Evolutionary conservation across 306 rosid species (phyloP).

Genomic region (Casuarina glauca): DNA sequence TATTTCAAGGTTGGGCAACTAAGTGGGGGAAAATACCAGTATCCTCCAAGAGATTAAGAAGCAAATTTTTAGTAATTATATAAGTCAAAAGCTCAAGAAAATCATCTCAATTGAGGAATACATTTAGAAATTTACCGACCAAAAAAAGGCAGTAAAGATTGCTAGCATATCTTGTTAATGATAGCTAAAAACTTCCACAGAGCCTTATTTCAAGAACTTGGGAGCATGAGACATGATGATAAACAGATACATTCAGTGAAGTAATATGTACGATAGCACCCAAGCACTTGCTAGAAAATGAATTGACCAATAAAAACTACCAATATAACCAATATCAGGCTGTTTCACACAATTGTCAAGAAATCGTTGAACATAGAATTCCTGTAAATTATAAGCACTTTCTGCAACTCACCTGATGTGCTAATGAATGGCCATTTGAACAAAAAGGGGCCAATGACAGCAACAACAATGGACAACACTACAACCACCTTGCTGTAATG

Average conservation of each 20-base stretch:
- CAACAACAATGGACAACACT: slow-evolving; percentile 77
- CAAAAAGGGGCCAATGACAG: slow-evolving; percentile 81
- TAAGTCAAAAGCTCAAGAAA: neutral
- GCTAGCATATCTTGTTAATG: neutral
- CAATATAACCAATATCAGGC: neutral
- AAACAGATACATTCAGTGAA: neutral
- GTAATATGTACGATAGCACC: slow-evolving; percentile 7
- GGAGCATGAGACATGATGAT: too few species aligned
- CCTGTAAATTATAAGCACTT: slow-evolving; percentile 20
- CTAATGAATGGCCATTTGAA: slow-evolving; percentile 95
- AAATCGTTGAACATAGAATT: slow-evolving; percentile 9
- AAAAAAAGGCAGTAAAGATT: neutral
- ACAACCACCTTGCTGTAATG: slow-evolving; percentile 91
- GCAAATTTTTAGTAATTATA: neutral
- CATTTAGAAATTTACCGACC: neutral
- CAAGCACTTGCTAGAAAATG: slow-evolving; percentile 3
- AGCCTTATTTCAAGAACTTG: too few species aligned
- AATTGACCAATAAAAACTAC: slow-evolving; percentile 9
- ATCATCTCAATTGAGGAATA: neutral
- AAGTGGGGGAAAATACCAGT: neutral
- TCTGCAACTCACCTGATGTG: slow-evolving; percentile 61
- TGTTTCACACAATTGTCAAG: slow-evolving; percentile 6
- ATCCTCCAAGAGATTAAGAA: neutral
- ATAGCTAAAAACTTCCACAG: too few species aligned
- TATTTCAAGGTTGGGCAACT: neutral